Evolutionary conservation across 2,329 filamentous ascomycete genomes (phyloP).

Genomic region (Hypomyces rosellus): DNA sequence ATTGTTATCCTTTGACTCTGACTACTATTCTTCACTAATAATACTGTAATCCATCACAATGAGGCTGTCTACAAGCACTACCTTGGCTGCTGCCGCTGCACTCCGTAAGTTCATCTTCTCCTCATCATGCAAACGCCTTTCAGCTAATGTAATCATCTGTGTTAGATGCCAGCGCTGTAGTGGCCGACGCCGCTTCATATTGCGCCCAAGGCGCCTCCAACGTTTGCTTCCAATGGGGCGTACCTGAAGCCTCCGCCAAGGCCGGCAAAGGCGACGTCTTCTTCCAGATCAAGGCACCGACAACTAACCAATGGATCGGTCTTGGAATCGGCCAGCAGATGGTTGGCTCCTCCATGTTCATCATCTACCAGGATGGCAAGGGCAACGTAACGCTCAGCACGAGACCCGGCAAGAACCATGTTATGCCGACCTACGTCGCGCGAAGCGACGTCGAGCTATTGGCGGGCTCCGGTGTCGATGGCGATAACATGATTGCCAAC

Average conservation of each 20-base stretch:
- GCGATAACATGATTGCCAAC: constrained; percentile 53
- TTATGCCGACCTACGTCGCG: constrained; percentile 40
- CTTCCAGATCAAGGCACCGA: constrained; percentile 53
- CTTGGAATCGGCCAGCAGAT: constrained; percentile 52
- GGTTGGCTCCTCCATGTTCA: constrained; percentile 53
- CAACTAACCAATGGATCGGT: constrained; percentile 49
- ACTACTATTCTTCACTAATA: background rate
- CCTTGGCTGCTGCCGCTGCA: constrained; percentile 9
- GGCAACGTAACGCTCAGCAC: constrained; percentile 58
- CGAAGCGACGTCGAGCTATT: constrained; percentile 46
- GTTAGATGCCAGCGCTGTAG: constrained; percentile 17
- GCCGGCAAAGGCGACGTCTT: constrained; percentile 51
- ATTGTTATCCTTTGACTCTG: background rate
- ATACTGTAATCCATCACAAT: constrained; percentile 4
- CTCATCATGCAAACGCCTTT: background rate
- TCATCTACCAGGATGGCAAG: constrained; percentile 53
- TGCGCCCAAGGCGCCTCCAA: constrained; percentile 34
- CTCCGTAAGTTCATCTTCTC: constrained; percentile 12
- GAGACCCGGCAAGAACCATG: constrained; percentile 42
- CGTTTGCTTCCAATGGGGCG: constrained; percentile 51
- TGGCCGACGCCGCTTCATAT: constrained; percentile 25
- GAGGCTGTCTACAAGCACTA: constrained; percentile 8
- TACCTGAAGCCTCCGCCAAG: constrained; percentile 43
- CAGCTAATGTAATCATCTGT: background rate
- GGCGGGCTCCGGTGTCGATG: constrained; percentile 49